Evolutionary conservation across 805 yeast species (phyloP).

Genomic region (Yarrowia yakushimensis): DNA sequence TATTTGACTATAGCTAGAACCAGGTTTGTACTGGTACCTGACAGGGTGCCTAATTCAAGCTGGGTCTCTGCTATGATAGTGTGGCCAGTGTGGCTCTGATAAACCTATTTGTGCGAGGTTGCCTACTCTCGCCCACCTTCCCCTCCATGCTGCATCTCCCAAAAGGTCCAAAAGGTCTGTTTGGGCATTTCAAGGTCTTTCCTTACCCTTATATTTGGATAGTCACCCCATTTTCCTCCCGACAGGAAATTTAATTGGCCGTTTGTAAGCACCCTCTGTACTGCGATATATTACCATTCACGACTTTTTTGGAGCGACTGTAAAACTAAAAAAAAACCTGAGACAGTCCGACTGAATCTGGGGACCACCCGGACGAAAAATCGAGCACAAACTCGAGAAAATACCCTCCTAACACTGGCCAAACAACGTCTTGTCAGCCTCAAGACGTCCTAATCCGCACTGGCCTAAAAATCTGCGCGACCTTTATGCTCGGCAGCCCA

Average conservation of each 20-base stretch:
- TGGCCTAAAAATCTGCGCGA: slow-evolving; percentile 9
- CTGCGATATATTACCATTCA: neutral
- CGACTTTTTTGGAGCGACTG: neutral
- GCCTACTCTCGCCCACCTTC: slow-evolving; percentile 5
- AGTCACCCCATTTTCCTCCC: slow-evolving; percentile 21
- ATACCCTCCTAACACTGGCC: neutral
- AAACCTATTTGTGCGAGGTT: neutral
- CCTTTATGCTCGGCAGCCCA: neutral
- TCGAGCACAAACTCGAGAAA: too few relatives aligned
- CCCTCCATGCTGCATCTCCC: slow-evolving; percentile 14
- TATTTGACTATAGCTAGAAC: neutral
- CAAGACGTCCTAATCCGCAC: neutral
- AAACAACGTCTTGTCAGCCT: neutral
- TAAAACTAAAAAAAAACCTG: neutral
- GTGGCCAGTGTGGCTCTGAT: neutral
- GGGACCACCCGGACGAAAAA: too few relatives aligned
- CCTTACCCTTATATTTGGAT: slow-evolving; percentile 3
- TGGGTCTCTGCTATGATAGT: neutral
- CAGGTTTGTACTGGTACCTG: neutral
- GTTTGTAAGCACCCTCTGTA: slow-evolving; percentile 1
- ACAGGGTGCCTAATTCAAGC: neutral
- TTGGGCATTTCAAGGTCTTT: neutral
- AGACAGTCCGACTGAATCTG: too few relatives aligned
- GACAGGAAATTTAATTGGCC: slow-evolving; percentile 15
- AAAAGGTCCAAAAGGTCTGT: slow-evolving; percentile 15